These are phyloP conservation scores for Cercospora sp. DNA, from an alignment of 2,329 filamentous ascomycete species.

Conservation along the genomic window DNA sequence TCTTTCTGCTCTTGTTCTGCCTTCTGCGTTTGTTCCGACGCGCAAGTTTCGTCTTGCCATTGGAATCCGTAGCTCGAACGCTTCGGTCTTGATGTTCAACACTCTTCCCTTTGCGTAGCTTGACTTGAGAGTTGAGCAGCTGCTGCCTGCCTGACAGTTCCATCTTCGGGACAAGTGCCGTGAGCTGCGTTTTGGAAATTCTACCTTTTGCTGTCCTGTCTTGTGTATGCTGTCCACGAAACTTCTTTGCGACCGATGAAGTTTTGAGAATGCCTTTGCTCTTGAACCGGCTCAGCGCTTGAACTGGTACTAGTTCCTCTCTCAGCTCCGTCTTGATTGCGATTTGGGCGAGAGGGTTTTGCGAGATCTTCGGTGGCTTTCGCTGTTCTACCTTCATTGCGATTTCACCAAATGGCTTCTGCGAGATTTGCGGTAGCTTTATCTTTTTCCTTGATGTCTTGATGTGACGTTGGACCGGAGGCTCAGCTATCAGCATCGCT, in stretches of 20 bases:
- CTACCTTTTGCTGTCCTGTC: background rate
- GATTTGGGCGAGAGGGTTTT: background rate
- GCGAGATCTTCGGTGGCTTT: background rate
- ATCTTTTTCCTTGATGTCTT: background rate
- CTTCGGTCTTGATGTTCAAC: background rate
- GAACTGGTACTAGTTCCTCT: background rate
- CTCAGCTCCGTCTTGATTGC: background rate
- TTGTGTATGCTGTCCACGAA: background rate
- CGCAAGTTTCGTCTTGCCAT: background rate
- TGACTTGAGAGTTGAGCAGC: background rate
- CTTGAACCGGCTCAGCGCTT: background rate
- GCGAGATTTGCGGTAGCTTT: background rate
- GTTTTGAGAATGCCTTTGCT: background rate
- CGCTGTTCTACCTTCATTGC: background rate
- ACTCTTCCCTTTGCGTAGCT: background rate
- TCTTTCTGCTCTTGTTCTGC: background rate
- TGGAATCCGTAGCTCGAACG: background rate
- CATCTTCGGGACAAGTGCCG: background rate
- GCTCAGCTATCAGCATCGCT: background rate
- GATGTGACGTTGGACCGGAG: background rate
- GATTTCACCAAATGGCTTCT: background rate
- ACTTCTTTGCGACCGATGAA: background rate
- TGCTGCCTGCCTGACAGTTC: background rate
- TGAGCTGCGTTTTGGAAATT: background rate
- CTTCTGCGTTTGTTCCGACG: background rate